Conservation (phyloP, 768 basidiomycete genomes). For the Lepiota venenata region DNA sequence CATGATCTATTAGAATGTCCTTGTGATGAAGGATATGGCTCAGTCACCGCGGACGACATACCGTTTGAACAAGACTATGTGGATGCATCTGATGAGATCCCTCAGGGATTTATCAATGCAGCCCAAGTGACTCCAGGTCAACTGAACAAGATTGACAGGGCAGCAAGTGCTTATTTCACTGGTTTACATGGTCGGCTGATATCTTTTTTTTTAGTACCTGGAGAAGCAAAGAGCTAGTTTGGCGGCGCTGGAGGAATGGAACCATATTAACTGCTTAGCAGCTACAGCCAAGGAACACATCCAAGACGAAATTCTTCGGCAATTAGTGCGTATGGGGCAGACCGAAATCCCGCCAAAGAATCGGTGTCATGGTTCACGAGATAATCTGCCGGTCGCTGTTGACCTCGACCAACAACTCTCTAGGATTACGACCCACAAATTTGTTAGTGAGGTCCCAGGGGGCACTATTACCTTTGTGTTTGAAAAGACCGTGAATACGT, state of each 20-base stretch:
- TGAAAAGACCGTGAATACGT: constrained; percentile 38
- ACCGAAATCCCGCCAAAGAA: background rate
- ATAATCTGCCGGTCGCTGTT: constrained; percentile 21
- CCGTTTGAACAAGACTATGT: constrained; percentile 23
- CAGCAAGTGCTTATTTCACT: constrained; percentile 34
- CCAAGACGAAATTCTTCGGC: constrained; percentile 63
- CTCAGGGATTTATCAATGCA: constrained; percentile 57
- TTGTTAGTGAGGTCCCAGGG: constrained; percentile 45
- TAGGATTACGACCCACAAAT: constrained; percentile 28
- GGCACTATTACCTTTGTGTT: constrained; percentile 79
- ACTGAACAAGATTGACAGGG: constrained; percentile 45
- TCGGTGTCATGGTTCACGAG: background rate
- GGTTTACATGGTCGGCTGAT: constrained; percentile 4
- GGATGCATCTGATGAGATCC: background rate
- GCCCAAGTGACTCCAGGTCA: constrained; percentile 52
- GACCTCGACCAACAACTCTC: constrained; percentile 46
- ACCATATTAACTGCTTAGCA: constrained; percentile 73
- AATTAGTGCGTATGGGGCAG: constrained; percentile 24
- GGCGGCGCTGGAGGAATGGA: constrained; percentile 78
- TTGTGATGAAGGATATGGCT: constrained; percentile 44
- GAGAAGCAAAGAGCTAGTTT: constrained; percentile 68
- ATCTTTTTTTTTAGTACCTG: constrained; percentile 43
- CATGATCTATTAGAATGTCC: constrained; percentile 88
- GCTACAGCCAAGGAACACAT: constrained; percentile 42
- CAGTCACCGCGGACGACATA: constrained; percentile 16